Conservation (phyloP, 2,329 filamentous ascomycete species). For the Akanthomyces uredinophilus region DNA sequence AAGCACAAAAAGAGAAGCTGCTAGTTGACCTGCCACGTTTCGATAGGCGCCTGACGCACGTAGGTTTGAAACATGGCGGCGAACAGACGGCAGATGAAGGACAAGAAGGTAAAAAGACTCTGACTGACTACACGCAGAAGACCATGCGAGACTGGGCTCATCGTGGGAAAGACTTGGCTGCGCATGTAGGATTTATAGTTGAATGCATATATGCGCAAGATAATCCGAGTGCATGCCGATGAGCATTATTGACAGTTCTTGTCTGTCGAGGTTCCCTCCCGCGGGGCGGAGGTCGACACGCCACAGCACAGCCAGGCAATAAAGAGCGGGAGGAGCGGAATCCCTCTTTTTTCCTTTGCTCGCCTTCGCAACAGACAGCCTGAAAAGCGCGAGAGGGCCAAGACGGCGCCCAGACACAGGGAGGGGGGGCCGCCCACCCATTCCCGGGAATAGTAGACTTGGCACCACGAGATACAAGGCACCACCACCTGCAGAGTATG, state of each 20-base stretch:
- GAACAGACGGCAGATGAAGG: background rate
- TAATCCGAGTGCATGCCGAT: too few relatives aligned
- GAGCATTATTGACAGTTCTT: too few relatives aligned
- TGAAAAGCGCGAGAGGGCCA: background rate
- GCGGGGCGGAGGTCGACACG: background rate
- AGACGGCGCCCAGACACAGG: background rate
- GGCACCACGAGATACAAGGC: conserved; percentile 5
- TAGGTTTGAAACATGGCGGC: conserved; percentile 6
- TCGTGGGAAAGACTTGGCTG: too few relatives aligned
- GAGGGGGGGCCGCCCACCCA: too few relatives aligned
- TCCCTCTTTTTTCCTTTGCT: background rate
- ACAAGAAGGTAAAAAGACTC: background rate
- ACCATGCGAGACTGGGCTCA: too few relatives aligned
- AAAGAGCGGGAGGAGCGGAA: conserved; percentile 7
- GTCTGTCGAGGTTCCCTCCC: background rate
- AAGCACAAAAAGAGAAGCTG: conserved; percentile 1
- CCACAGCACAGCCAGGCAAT: background rate
- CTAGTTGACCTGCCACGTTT: background rate
- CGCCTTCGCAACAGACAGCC: background rate
- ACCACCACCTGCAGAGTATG: background rate
- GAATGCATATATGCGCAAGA: too few relatives aligned
- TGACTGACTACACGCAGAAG: background rate
- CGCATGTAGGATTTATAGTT: too few relatives aligned
- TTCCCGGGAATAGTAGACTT: conserved; percentile 10
- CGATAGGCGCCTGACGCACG: background rate